Percentiles rank a stretch among this genome's conserved stretches.
phyloP scores from a whole-genome alignment of 257 asterid species.

The Salvia splendens region DNA sequence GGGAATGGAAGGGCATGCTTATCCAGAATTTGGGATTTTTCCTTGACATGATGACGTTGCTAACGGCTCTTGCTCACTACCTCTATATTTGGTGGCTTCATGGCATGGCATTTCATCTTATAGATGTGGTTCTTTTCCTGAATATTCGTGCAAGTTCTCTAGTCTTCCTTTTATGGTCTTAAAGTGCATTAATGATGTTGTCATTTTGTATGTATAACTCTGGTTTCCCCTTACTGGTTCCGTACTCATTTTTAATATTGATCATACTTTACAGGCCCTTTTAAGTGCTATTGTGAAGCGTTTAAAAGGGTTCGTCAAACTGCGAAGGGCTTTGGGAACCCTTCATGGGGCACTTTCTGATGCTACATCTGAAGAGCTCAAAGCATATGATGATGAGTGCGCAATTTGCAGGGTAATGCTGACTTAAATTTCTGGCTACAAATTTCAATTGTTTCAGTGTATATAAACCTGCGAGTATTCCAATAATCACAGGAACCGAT shows the following conservation, averaged over 20 bases:
- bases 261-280: constrained; percentile 59
- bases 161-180: constrained; percentile 20
- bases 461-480: constrained; percentile 34
- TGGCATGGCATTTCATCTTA: constrained; percentile 96
- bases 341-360: constrained; percentile 96
- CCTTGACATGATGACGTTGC: constrained; percentile 87
- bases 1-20: constrained; percentile 85
- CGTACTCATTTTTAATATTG: constrained; percentile 26
- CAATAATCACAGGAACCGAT: constrained; percentile 73
- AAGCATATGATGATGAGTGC: constrained; percentile 85
- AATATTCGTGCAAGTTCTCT: constrained; percentile 76
- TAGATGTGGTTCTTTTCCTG: constrained; percentile 83
- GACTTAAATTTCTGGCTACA: constrained; percentile 14
- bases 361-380: constrained; percentile 83
- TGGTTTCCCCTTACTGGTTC: not conserved
- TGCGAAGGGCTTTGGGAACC: constrained; percentile 76
- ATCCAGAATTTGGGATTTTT: constrained; percentile 82
- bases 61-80: constrained; percentile 89
- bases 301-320: constrained; percentile 69
- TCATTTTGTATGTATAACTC: constrained; percentile 23
- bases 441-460: constrained; percentile 29
- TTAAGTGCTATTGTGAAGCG: constrained; percentile 82
- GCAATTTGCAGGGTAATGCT: constrained; percentile 89
- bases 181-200: constrained; percentile 18
- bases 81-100: constrained; percentile 97